Percentiles rank a stretch among this genome's conserved stretches.
These are phyloP conservation scores for Penicillium tannophilum DNA, from an alignment of 495 filamentous ascomycete species.

Conservation along the genomic window DNA sequence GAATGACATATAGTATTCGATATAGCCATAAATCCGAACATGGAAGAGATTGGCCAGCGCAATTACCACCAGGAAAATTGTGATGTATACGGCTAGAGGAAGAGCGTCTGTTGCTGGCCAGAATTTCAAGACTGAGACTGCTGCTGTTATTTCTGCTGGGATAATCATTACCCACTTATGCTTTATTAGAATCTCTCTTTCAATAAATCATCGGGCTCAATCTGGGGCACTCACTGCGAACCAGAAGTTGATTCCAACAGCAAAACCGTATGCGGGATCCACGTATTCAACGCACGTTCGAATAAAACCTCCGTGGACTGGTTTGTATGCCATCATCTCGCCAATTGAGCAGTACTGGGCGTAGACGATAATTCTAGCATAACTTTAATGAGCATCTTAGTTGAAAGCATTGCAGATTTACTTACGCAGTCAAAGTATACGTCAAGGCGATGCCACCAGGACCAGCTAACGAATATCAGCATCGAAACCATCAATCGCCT, in stretches of 20 bases:
- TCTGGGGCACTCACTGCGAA: conserved; percentile 22
- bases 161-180: conserved; percentile 37
- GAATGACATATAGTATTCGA: conserved; percentile 36
- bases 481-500: neutral
- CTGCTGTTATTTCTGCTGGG: conserved; percentile 35
- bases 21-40: conserved; percentile 28
- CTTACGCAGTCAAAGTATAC: conserved; percentile 34
- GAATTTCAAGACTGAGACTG: conserved; percentile 30
- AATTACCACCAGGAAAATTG: conserved; percentile 28
- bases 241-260: conserved; percentile 37
- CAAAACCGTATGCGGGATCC: conserved; percentile 34
- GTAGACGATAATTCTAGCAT: conserved; percentile 30
- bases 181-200: neutral
- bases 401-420: neutral
- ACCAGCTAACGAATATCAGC: conserved; percentile 23
- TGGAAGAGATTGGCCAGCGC: conserved; percentile 26
- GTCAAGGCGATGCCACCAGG: conserved; percentile 30
- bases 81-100: conserved; percentile 32
- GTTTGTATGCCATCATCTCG: conserved; percentile 36
- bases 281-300: conserved; percentile 34
- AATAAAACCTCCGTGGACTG: conserved; percentile 35
- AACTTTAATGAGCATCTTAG: neutral
- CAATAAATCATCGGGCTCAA: no score
- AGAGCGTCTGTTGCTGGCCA: conserved; percentile 29
- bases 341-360: conserved; percentile 31